Evolutionary conservation across 129 eudicot species (phyloP), one percentile per base, ranked within the genome.

Genomic region (Pittosporum tobira): DNA sequence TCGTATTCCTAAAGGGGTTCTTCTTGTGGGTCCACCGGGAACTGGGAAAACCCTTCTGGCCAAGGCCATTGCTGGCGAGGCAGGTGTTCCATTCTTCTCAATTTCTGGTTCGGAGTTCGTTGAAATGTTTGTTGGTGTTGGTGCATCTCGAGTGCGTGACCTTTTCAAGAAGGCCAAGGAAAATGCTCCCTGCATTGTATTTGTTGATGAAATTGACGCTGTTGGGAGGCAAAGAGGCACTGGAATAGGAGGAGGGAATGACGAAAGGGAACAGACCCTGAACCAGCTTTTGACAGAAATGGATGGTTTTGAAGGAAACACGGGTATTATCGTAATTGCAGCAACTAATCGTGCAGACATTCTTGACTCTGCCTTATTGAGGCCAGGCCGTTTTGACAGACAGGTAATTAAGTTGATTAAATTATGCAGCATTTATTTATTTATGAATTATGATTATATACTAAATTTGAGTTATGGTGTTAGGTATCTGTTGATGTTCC

Each of bases 101-200:
- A 83, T 83, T 52, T 83, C 96, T 0, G 99, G 95, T 53, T 86
- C 95, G 0, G 98, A 91, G 68, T 91, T 91, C 65, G 98, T 86
- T 57, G 98, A 91, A 84, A 86, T 91, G 98, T 91, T 91, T 86
- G 98, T 91, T 40, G 98, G 98, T 54, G 98, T 91, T 72, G 98
- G 98, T 57, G 98, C 98, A 16, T 86, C 95, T n/a, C 51, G 98
- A 59, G 98, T 91, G 12, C 78, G 99, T 48, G 99, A 93, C 78
- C 91, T 93, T 57, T 93, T 93, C 70, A 84, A 87, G 74, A 87
- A 87, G 71, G 99, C 99, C 16, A 93, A 93, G 77, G 94, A 87
- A 66, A 87, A 87, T 62, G 96, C 99, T 25, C 96, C 99, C 0
- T 93, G 99, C 78, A 93, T 93, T 59, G 94, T 93, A 3, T 93